phyloP scores from a whole-genome alignment of 2,329 filamentous ascomycete genomes.

The Stemphylium lycopersici region DNA sequence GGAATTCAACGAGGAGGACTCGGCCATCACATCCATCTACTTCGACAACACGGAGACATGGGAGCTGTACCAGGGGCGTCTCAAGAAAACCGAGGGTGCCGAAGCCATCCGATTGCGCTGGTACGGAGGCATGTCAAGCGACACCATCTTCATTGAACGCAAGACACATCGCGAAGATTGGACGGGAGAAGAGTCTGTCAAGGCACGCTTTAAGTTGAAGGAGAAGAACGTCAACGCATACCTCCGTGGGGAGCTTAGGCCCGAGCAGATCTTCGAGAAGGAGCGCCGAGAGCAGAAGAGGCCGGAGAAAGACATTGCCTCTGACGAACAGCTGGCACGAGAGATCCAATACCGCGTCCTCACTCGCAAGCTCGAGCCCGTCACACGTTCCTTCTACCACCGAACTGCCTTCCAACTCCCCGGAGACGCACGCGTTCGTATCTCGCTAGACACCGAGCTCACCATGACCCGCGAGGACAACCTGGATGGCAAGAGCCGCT shows the following conservation, averaged over 20 bases:
- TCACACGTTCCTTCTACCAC: conserved; percentile 97
- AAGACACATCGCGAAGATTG: conserved; percentile 99
- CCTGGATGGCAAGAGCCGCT: conserved; percentile 75
- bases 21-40: conserved; percentile 97
- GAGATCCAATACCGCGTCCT: conserved; percentile 95
- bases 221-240: conserved; percentile 98
- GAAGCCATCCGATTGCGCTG: conserved; percentile 95
- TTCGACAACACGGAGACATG: conserved; percentile 94
- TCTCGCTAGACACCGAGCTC: conserved; percentile 94
- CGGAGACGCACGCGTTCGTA: conserved; percentile 92
- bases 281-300: conserved; percentile 95
- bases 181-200: conserved; percentile 99
- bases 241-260: conserved; percentile 81
- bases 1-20: conserved; percentile 88
- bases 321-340: conserved; percentile 85
- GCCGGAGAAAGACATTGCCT: conserved; percentile 85
- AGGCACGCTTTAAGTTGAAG: conserved; percentile 92
- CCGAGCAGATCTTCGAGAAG: conserved; percentile 92
- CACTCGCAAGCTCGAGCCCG: conserved; percentile 83
- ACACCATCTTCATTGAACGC: conserved; percentile 95
- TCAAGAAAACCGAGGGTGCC: conserved; percentile 97
- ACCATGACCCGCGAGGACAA: conserved; percentile 97
- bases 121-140: conserved; percentile 96
- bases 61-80: conserved; percentile 89
- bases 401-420: conserved; percentile 97